A percentile compares a stretch with the other conserved stretches of the same genome.
phyloP scores from a whole-genome alignment of 1,139 yeast genomes.

The Hansenula lynferdii region DNA sequence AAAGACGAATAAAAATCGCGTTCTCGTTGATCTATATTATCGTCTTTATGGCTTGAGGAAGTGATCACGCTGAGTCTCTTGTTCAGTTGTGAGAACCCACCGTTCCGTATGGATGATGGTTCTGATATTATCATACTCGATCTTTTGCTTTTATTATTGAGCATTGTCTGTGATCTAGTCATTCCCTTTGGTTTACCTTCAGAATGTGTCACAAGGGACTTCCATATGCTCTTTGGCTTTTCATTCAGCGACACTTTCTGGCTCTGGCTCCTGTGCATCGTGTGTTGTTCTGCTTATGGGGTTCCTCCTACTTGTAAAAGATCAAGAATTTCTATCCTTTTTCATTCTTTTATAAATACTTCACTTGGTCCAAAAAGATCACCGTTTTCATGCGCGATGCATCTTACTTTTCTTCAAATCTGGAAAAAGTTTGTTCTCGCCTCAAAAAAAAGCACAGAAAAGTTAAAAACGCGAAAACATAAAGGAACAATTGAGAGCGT shows the following conservation, averaged over 20 bases:
- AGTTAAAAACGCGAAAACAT: no score
- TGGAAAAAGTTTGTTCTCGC: no score
- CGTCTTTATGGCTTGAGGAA: not conserved
- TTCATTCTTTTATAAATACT: no score
- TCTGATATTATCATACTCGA: slow-evolving; percentile 6
- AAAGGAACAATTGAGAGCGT: no score
- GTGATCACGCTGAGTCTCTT: not conserved
- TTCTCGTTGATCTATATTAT: slow-evolving; percentile 15
- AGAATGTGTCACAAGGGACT: not conserved
- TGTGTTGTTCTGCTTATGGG: no score
- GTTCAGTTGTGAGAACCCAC: no score
- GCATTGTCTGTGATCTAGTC: not conserved
- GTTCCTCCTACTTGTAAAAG: no score
- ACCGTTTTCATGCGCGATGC: slow-evolving; percentile 2
- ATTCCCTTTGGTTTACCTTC: not conserved
- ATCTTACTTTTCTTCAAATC: not conserved
- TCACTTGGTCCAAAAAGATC: not conserved
- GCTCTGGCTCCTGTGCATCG: slow-evolving; percentile 1
- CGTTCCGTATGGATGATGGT: slow-evolving; percentile 3
- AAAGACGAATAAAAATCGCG: slow-evolving; percentile 20
- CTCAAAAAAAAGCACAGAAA: no score
- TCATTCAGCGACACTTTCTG: not conserved
- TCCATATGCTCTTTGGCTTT: not conserved
- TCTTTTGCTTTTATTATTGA: slow-evolving; percentile 1
- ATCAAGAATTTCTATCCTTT: no score